These are phyloP conservation scores for Elaphomyces granulatus DNA, from an alignment of 495 filamentous ascomycete species.

Conservation along the genomic window DNA sequence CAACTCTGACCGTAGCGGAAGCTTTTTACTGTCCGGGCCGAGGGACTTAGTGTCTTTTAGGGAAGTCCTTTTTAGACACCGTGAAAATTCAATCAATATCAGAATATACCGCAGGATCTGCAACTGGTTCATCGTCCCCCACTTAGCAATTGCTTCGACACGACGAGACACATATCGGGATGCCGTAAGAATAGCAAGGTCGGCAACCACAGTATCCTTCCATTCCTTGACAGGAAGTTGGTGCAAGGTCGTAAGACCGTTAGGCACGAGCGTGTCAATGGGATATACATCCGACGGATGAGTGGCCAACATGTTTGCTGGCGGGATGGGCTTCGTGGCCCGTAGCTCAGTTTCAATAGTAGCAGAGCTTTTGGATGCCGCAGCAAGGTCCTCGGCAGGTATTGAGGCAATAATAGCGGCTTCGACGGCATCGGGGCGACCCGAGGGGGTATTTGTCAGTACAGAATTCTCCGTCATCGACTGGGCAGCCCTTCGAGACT, in stretches of 20 bases:
- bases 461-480: slow-evolving; percentile 71
- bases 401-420: slow-evolving; percentile 49
- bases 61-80: slow-evolving; percentile 22
- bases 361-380: slow-evolving; percentile 45
- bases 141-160: slow-evolving; percentile 39
- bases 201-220: slow-evolving; percentile 48
- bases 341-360: slow-evolving; percentile 52
- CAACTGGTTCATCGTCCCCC: slow-evolving; percentile 39
- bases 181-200: slow-evolving; percentile 37
- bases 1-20: slow-evolving; percentile 29
- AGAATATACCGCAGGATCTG: slow-evolving; percentile 47
- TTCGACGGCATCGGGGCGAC: slow-evolving; percentile 40
- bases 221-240: slow-evolving; percentile 58
- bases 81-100: slow-evolving; percentile 49
- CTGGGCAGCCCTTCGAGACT: slow-evolving; percentile 72
- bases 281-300: slow-evolving; percentile 75
- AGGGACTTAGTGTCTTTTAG: slow-evolving; percentile 6
- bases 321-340: slow-evolving; percentile 62
- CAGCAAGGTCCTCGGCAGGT: slow-evolving; percentile 37
- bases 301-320: slow-evolving; percentile 53
- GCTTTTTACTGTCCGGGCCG: slow-evolving; percentile 25
- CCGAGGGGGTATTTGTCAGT: slow-evolving; percentile 30
- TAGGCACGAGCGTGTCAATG: slow-evolving; percentile 47
- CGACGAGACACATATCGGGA: slow-evolving; percentile 55
- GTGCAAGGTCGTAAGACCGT: slow-evolving; percentile 33